Base-by-base conservation (phyloP, 2,329 filamentous ascomycete genomes). In the Beauveria medogensis region DNA sequence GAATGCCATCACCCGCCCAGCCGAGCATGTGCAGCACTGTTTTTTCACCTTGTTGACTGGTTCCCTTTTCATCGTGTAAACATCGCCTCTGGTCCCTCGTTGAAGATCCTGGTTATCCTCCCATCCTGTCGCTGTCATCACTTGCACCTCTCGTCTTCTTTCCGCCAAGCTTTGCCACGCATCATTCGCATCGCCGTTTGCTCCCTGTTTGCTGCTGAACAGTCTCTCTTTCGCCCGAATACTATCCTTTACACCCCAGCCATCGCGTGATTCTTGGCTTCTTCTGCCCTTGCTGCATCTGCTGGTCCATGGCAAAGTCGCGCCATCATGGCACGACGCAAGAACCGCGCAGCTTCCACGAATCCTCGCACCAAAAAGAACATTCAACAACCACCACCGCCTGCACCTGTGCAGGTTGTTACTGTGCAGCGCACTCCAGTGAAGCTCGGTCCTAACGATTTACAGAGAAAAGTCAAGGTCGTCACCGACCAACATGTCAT, bases 401-500 rank as follows among this genome's bases (percentile, higher is more conserved):
- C 61, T 48, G 46, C 22, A 48, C 24, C 22, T 48, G 14, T 18
- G 12, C 20, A 8, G 12, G 9, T 37, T 10, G 30, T 34, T 34
- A 10, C 30, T 34, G 30, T 14, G 12, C 34, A 37, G 34, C 34
- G 34, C 34, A 37, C 34, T 37, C 34, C 34, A 5, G 12, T 37
- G 34, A 37, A 37, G 10, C 46, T 56, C 10, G 63, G 62, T 59
- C 55, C 72, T 73, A 69, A 74, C 68, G 56, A 60, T 40, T 9
- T 88, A 70, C 89, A 97, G 83, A 86, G 94, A 71, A 90, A 86
- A 71, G 82, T 99, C 76, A 95, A 93, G 84, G 85, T 99, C 78
- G 83, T 97, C 67, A 97, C 94, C 56, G 88, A 94, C 79, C 93
- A 97, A 76, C 84, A 87, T 72, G 84, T 92, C 76, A 90, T 92